Percentiles rank a stretch among this genome's conserved stretches.
Conservation (phyloP, 2,329 filamentous ascomycete species). For the Onygena corvina region DNA sequence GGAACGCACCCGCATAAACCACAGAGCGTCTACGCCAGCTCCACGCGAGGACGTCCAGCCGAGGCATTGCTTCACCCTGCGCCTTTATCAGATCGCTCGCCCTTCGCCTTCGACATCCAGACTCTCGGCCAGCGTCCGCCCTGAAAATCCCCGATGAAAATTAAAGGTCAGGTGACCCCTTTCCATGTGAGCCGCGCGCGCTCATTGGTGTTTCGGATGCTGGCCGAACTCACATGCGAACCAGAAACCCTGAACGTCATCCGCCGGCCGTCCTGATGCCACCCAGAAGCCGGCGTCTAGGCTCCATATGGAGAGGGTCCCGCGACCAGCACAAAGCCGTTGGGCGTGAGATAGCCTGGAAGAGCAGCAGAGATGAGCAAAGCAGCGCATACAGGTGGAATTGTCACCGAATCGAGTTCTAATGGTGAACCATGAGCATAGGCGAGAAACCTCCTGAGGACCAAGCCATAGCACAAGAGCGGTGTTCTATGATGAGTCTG, state of each 20-base stretch:
- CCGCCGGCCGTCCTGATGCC: too few species aligned
- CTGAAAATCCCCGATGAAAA: neutral
- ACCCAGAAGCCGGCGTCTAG: too few species aligned
- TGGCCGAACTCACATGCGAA: conserved; percentile 7
- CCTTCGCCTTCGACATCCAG: neutral
- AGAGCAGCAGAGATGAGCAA: too few species aligned
- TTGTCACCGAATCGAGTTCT: too few species aligned
- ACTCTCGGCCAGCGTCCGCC: conserved; percentile 5
- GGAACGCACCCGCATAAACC: neutral
- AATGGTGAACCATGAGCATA: too few species aligned
- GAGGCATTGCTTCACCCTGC: neutral
- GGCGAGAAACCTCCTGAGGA: too few species aligned
- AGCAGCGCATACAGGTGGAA: too few species aligned
- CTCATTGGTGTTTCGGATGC: conserved; percentile 6
- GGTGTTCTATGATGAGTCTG: conserved; percentile 2
- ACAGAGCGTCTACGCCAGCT: neutral
- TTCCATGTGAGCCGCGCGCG: conserved; percentile 4
- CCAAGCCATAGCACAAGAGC: too few species aligned
- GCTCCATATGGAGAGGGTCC: too few species aligned
- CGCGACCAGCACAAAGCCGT: too few species aligned
- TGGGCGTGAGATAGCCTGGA: too few species aligned
- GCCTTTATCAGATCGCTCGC: neutral
- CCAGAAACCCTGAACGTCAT: conserved; percentile 1
- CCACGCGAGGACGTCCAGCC: neutral
- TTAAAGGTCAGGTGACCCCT: conserved; percentile 1